Percentiles rank a stretch among this genome's conserved stretches.
phyloP scores from a whole-genome alignment of 2,329 filamentous ascomycete genomes.

The Stylonectria norvegica region DNA sequence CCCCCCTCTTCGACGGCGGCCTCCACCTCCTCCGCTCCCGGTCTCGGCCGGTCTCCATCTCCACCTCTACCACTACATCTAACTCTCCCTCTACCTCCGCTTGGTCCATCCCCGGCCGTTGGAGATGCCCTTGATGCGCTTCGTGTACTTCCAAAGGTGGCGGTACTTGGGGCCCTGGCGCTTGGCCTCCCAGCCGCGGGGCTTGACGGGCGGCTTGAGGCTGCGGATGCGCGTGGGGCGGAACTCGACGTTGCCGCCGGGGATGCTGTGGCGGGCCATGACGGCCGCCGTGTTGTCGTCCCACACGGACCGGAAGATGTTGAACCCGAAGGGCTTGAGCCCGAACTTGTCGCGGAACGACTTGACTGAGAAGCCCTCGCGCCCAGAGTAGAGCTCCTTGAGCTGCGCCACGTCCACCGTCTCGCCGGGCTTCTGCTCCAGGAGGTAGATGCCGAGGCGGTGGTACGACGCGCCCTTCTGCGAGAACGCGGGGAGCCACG shows the following conservation, averaged over 20 bases:
- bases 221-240: conserved; percentile 73
- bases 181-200: conserved; percentile 65
- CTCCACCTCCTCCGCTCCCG: background rate
- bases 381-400: conserved; percentile 47
- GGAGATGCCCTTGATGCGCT: conserved; percentile 50
- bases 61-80: conserved; percentile 2
- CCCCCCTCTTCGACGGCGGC: conserved; percentile 12
- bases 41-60: no score
- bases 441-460: conserved; percentile 75
- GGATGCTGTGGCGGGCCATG: conserved; percentile 74
- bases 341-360: conserved; percentile 68
- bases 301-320: conserved; percentile 85
- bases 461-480: conserved; percentile 93
- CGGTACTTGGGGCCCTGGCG: conserved; percentile 62
- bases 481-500: conserved; percentile 82
- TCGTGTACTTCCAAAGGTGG: conserved; percentile 62
- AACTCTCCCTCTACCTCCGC: conserved; percentile 30
- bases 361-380: conserved; percentile 72
- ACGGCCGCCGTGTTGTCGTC: conserved; percentile 84
- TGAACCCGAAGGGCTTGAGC: conserved; percentile 73
- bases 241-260: conserved; percentile 79
- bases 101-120: conserved; percentile 42
- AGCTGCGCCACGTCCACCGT: conserved; percentile 56
- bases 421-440: conserved; percentile 69
- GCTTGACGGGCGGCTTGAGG: conserved; percentile 58